Percentiles rank a stretch among this genome's conserved stretches.
Evolutionary conservation across 257 asterid species (phyloP).

Genomic region (Gynochthodes officinalis): DNA sequence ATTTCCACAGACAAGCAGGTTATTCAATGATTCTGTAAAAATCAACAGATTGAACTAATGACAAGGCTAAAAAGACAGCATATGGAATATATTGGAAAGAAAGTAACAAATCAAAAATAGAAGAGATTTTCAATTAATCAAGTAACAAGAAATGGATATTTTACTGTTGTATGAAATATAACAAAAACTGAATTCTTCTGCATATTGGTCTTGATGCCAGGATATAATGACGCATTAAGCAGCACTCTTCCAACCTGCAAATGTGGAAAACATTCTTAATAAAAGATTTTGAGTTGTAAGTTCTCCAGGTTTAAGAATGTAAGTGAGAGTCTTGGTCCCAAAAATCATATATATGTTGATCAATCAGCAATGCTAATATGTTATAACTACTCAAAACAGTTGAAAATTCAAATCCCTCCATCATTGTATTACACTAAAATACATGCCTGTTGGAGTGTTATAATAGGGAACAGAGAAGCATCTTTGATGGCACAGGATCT

Average conservation of each 20-base stretch:
- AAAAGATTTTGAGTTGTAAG: background rate
- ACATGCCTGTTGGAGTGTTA: background rate
- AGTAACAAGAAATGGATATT: background rate
- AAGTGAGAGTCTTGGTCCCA: background rate
- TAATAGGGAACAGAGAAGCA: background rate
- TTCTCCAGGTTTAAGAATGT: background rate
- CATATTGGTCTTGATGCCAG: slow-evolving; percentile 77
- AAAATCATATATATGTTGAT: background rate
- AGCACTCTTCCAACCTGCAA: slow-evolving; percentile 78
- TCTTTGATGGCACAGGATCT: background rate
- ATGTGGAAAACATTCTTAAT: background rate
- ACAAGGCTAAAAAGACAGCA: background rate
- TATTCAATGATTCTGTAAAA: background rate
- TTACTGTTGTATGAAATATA: slow-evolving; percentile 68
- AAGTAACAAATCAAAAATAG: background rate
- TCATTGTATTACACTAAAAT: background rate
- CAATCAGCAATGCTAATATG: background rate
- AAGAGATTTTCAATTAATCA: background rate
- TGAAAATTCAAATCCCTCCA: background rate
- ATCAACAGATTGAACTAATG: background rate
- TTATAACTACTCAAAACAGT: background rate
- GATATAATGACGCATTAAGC: slow-evolving; percentile 81
- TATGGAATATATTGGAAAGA: background rate
- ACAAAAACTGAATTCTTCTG: slow-evolving; percentile 79
- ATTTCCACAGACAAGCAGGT: background rate